These are phyloP conservation scores for Erodium moschatum DNA, from an alignment of 441 rosid genomes.

Conservation along the genomic window DNA sequence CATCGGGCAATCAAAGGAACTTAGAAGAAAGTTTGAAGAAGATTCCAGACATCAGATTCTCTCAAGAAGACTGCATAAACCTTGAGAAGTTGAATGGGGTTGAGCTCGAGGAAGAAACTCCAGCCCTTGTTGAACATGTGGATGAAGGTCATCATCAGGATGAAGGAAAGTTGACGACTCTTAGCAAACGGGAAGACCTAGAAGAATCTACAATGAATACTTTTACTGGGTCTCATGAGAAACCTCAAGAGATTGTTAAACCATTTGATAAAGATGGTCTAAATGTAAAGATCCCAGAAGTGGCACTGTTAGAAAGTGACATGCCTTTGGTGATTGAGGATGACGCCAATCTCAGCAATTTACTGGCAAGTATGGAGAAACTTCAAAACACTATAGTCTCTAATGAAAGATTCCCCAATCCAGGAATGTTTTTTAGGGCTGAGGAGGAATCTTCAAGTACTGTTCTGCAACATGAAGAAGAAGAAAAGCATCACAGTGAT, in stretches of 20 bases:
- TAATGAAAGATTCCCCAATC: constrained; percentile 22
- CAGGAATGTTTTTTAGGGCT: constrained; percentile 16
- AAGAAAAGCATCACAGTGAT: constrained; percentile 22
- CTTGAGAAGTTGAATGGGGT: constrained; percentile 15
- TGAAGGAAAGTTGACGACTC: constrained; percentile 19
- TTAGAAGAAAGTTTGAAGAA: constrained; percentile 7
- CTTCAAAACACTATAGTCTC: constrained; percentile 24
- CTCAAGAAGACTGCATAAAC: constrained; percentile 11
- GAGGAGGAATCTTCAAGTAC: constrained; percentile 14
- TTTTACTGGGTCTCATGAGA: constrained; percentile 25
- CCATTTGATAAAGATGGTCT: not conserved
- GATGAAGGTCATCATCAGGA: constrained; percentile 20
- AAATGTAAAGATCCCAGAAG: constrained; percentile 13
- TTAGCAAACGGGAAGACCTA: not conserved
- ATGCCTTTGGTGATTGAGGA: constrained; percentile 19
- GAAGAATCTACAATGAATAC: not conserved
- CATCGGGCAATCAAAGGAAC: constrained; percentile 14
- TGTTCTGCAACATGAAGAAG: constrained; percentile 8
- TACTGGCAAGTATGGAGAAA: constrained; percentile 36
- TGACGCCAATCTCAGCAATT: constrained; percentile 18
- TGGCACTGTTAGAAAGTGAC: constrained; percentile 23
- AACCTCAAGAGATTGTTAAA: constrained; percentile 19
- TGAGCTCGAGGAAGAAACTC: constrained; percentile 28
- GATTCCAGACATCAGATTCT: constrained; percentile 11
- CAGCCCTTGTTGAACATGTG: constrained; percentile 15